Base-by-base conservation (phyloP, 306 rosid genomes). In the Medicago arabica region DNA sequence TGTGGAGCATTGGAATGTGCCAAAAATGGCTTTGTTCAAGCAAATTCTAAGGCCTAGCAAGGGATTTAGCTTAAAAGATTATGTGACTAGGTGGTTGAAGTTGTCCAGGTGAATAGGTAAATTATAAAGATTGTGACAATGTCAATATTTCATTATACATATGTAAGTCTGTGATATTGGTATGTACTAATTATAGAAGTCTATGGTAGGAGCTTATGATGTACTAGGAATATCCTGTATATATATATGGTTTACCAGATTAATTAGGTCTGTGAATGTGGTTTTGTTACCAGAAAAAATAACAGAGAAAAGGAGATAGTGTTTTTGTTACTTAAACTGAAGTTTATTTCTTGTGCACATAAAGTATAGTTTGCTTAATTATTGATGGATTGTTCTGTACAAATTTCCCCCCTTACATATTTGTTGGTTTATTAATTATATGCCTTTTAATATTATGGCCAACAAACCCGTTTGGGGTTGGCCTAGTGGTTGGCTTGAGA, bases 1-100 rank as follows among this genome's bases (percentile, higher is more conserved):
- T 74, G 90, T 85, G 72, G 98, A 94, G 88, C 90, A 89, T 59
- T 94, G 98, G 98, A 94, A 94, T 79, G 98, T 94, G 77, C 98
- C 96, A 1, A 94, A 94, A 84, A 83, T 82, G 94, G 91, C 92
- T 67, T 81, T 94, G 77, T 88, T 90, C 60, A 94, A 87, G 82
- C 98, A 94, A 84, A 86, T 94, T 75, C 66, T 94, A 1, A 90
- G 85, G 85, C 98, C 97, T 23, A 87, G 96, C 79, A 16, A 77
- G 46, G 86, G 91, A 70, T 79, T 86, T 84, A 85, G 89, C 74
- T 40, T 76, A 78, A 82, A 85, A 85, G 84, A 85, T 67, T 81
- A 74, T 61, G 28, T 74, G 46, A 68, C 25, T 60, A 83, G 62
- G 68, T 91, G 86, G 84, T 34, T 87, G 78, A 77, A 76, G 67